phyloP scores from a whole-genome alignment of 768 basidiomycete genomes.

The Russula sp. region DNA sequence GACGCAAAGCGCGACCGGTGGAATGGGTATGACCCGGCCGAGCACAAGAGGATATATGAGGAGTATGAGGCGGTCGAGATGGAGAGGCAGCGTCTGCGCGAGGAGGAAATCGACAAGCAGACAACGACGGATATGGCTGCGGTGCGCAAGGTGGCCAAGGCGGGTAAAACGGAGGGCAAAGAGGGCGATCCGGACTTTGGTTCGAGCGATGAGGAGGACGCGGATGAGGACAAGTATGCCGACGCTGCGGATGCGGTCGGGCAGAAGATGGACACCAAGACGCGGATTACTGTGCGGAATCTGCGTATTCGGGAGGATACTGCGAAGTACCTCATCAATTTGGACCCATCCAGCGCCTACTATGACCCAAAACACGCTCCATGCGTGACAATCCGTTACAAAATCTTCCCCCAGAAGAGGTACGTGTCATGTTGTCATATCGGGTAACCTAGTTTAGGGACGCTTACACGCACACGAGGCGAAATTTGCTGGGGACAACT shows the following conservation, averaged over 20 bases:
- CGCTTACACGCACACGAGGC: conserved; percentile 42
- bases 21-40: conserved; percentile 94
- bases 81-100: conserved; percentile 83
- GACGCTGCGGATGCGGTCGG: conserved; percentile 97
- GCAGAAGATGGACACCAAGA: conserved; percentile 97
- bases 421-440: conserved; percentile 41
- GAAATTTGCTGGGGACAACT: conserved; percentile 95
- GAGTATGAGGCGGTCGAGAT: conserved; percentile 93
- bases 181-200: conserved; percentile 88
- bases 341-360: conserved; percentile 94
- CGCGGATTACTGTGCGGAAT: conserved; percentile 96
- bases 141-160: conserved; percentile 93
- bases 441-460: conserved; percentile 6
- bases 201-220: conserved; percentile 92
- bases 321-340: conserved; percentile 95
- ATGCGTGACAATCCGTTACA: conserved; percentile 95
- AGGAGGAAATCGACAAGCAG: conserved; percentile 98
- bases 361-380: conserved; percentile 99
- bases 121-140: conserved; percentile 89
- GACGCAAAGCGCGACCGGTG: conserved; percentile 96
- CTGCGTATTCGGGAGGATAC: conserved; percentile 98
- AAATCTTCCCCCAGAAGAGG: conserved; percentile 81
- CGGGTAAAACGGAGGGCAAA: conserved; percentile 69
- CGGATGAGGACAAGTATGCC: conserved; percentile 97
- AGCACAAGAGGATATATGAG: conserved; percentile 84